A percentile compares a stretch with the other conserved stretches of the same genome.
Conservation (phyloP, 2,329 filamentous ascomycete species). For the Diaporthe velutina region DNA sequence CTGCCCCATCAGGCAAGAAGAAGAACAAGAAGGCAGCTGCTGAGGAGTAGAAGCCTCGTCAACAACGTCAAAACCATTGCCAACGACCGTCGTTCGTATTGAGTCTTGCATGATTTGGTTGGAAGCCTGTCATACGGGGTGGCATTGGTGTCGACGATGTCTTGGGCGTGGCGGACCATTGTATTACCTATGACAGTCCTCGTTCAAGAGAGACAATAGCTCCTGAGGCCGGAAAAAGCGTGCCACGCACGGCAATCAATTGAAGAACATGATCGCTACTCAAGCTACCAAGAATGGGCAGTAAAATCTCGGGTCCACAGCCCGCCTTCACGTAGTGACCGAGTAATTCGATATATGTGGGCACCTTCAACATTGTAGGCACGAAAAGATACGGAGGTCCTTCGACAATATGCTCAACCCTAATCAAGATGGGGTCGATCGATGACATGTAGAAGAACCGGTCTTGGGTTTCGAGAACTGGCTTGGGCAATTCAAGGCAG, state of each 20-base stretch:
- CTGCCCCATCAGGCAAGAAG: conserved; percentile 66
- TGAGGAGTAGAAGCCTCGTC: conserved; percentile 54
- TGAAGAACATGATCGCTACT: background rate
- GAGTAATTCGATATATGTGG: no score
- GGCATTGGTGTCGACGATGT: background rate
- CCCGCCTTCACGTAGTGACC: background rate
- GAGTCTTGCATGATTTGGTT: background rate
- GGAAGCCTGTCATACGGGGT: background rate
- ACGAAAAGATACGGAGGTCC: no score
- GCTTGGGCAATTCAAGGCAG: no score
- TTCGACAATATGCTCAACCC: background rate
- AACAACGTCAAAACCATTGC: conserved; percentile 49
- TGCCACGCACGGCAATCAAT: background rate
- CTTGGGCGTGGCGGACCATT: background rate
- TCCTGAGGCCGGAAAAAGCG: background rate
- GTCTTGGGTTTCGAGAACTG: background rate
- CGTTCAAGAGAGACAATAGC: background rate
- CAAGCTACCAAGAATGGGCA: background rate
- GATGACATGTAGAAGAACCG: background rate
- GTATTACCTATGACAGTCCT: background rate
- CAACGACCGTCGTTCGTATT: conserved; percentile 43
- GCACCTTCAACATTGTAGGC: background rate
- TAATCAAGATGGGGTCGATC: no score
- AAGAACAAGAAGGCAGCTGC: conserved; percentile 55
- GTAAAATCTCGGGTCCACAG: no score